phyloP scores from a whole-genome alignment of 495 filamentous ascomycete species.

The Podospora didyma region DNA sequence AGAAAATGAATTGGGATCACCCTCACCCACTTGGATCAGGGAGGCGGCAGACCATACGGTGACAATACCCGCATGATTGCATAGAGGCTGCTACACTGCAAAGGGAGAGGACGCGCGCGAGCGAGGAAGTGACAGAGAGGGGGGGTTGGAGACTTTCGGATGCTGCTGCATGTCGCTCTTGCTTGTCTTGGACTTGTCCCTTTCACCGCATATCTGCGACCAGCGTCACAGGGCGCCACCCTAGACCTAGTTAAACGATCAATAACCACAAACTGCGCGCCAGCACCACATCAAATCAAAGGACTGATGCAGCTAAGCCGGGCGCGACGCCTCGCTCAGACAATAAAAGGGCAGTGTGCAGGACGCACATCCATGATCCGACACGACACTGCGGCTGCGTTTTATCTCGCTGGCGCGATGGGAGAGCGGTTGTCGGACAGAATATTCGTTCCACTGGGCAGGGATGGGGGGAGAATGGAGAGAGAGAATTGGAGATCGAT shows the following conservation, averaged over 20 bases:
- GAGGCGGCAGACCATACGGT: not conserved
- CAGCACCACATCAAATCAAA: not conserved
- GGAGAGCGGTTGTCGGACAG: too few relatives aligned
- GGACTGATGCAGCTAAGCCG: not conserved
- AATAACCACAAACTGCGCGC: not conserved
- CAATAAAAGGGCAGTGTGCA: too few relatives aligned
- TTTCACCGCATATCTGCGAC: constrained; percentile 16
- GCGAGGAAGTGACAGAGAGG: too few relatives aligned
- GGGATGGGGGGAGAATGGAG: too few relatives aligned
- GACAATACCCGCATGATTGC: not conserved
- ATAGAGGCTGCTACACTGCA: not conserved
- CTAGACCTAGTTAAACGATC: not conserved
- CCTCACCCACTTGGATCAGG: not conserved
- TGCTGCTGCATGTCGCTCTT: not conserved
- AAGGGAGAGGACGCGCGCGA: too few relatives aligned
- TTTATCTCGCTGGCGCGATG: too few relatives aligned
- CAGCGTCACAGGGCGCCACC: not conserved
- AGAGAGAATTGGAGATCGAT: too few relatives aligned
- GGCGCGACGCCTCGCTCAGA: too few relatives aligned
- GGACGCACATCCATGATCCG: too few relatives aligned
- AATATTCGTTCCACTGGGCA: too few relatives aligned
- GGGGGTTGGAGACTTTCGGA: not conserved
- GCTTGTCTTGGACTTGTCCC: constrained; percentile 10
- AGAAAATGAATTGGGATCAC: not conserved
- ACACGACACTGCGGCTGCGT: too few relatives aligned